Percentiles rank a stretch among this genome's conserved stretches.
phyloP scores from a whole-genome alignment of 805 yeast genomes.

The Ogataea glucozyma region DNA sequence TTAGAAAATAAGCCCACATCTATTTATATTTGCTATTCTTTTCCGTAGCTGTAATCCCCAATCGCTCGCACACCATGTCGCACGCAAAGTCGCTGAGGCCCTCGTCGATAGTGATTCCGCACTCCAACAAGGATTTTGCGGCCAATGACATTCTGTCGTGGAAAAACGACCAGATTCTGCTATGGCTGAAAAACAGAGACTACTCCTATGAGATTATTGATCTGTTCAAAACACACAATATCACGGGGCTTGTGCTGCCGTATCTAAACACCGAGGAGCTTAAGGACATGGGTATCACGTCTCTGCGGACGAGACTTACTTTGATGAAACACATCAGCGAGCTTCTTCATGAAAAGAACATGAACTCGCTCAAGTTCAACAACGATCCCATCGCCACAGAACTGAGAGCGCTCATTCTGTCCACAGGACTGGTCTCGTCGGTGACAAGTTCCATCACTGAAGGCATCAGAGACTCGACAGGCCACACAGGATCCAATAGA shows the following conservation, averaged over 20 bases:
- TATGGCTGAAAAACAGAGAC: conserved; percentile 31
- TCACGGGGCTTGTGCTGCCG: conserved; percentile 72
- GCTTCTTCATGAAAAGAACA: conserved; percentile 42
- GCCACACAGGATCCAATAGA: conserved; percentile 24
- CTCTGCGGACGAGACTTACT: conserved; percentile 55
- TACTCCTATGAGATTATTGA: conserved; percentile 29
- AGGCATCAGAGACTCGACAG: conserved; percentile 15
- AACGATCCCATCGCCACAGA: conserved; percentile 29
- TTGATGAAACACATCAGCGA: conserved; percentile 62
- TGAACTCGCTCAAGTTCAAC: conserved; percentile 18
- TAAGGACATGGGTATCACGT: conserved; percentile 64
- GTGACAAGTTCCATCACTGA: conserved; percentile 28
- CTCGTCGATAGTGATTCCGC: conserved; percentile 20
- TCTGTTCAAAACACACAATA: conserved; percentile 54
- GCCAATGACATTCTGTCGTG: conserved; percentile 29
- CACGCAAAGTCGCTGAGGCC: conserved; percentile 11
- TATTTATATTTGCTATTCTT: no score
- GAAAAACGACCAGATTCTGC: conserved; percentile 34
- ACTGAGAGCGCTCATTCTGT: conserved; percentile 27
- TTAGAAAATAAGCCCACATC: no score
- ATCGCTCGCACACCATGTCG: conserved; percentile 6
- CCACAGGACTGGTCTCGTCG: conserved; percentile 26
- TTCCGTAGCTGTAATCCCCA: no score
- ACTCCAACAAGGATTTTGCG: conserved; percentile 18
- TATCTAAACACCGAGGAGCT: conserved; percentile 70